Base-by-base conservation (phyloP, 768 basidiomycete species). In the Tricholoma flavovirens region DNA sequence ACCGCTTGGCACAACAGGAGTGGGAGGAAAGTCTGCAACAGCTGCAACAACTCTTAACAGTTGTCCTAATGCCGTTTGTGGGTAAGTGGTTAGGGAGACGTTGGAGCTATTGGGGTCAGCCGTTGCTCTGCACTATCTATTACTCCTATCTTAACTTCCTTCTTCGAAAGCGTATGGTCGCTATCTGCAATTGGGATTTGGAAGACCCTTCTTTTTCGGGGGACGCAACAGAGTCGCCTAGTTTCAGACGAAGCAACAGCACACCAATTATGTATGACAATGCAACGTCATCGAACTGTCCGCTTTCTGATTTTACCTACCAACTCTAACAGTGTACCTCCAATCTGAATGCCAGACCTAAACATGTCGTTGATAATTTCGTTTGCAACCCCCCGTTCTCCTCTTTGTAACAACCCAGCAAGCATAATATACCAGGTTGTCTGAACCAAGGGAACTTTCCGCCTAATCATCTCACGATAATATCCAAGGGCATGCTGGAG, bases 11-110 rank as follows among this genome's bases (percentile, higher is more conserved):
- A 2, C 89, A 94, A 70, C 80, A 88, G 67, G 94, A 97, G 74
- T 96, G 94, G 94, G 87, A 93, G 64, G 94, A 97, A 70, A 90
- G 88, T 64, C 65, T 96, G 50, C 73, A 85, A 58, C 93, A 97
- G 68, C 78, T 97, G 45, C 86, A 89, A 66, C 82, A 92, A 67
- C 81, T 96, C 17, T 71, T 90, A 52, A 81, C 88, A 35, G 77
- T 92, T 55, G 86, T 95, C 22, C 75, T 95, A 46, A 74, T 97
- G 56, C 94, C 94, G 2, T 88, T 85, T 73, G 68, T 93, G 56
- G 94, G 94, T 53, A 94, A 91, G 68, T 96, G 85, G 82, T 67
- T 94, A 33, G 94, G 94, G 29, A 78, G 94, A 65, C 81, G 81
- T 67, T 93, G 88, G 80, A 90, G 88, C 62, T 80, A 92, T 65